These are phyloP conservation scores for Coemansia sp. DNA, from an alignment of 192 early-diverging fungal species.

Conservation along the genomic window DNA sequence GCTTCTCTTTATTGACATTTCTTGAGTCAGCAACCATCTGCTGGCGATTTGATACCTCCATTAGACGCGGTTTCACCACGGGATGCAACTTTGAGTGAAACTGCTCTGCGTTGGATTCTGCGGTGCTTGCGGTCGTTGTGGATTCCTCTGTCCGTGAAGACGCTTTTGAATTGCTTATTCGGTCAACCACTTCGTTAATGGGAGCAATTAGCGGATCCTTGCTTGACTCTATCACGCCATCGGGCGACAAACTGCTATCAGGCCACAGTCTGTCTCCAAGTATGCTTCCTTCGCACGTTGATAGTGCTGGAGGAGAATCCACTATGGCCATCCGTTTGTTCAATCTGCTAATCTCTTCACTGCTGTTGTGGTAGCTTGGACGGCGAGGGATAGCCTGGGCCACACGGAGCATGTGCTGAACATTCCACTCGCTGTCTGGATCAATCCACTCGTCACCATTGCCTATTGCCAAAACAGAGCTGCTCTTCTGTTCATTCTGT, in stretches of 20 bases:
- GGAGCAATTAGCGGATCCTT: background rate
- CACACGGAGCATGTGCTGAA: constrained; percentile 24
- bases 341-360: background rate
- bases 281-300: constrained; percentile 12
- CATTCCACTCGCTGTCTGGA: background rate
- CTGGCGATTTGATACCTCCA: constrained; percentile 28
- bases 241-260: background rate
- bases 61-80: constrained; percentile 29
- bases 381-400: constrained; percentile 32
- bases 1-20: background rate
- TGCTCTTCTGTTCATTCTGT: background rate
- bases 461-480: constrained; percentile 30
- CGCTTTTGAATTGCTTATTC: background rate
- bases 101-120: background rate
- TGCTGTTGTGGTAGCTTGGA: constrained; percentile 14
- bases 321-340: background rate
- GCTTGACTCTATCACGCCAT: constrained; percentile 3
- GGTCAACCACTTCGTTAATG: background rate
- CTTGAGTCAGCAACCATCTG: constrained; percentile 8
- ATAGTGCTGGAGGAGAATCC: constrained; percentile 2
- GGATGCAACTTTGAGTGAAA: constrained; percentile 42
- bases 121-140: background rate
- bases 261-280: constrained; percentile 30
- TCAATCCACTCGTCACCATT: constrained; percentile 2
- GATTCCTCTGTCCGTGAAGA: background rate